Evolutionary conservation across 2,329 filamentous ascomycete species (phyloP).

Genomic region (Penicillium sp.): DNA sequence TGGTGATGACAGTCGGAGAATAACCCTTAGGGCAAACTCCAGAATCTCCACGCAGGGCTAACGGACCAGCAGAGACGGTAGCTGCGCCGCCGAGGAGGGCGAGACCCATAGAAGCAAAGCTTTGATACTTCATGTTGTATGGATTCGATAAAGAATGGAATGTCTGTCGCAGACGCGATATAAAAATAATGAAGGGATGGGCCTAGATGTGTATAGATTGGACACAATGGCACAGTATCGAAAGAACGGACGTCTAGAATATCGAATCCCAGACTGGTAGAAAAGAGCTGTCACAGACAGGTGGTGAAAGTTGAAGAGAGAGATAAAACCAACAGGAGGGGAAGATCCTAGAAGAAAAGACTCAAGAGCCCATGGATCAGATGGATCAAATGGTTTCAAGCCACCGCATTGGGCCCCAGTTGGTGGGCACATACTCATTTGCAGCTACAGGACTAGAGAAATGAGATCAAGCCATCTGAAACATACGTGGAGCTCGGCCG

Average conservation of each 20-base stretch:
- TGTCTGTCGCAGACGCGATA: neutral
- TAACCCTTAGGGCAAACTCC: conserved; percentile 32
- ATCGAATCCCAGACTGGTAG: conserved; percentile 29
- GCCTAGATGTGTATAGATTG: conserved; percentile 15
- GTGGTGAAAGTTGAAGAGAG: neutral
- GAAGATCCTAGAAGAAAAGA: conserved; percentile 7
- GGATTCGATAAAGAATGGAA: neutral
- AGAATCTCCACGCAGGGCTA: conserved; percentile 16
- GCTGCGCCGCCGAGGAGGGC: conserved; percentile 30
- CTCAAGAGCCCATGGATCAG: conserved; percentile 1
- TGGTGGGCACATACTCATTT: neutral
- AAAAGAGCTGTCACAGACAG: conserved; percentile 29
- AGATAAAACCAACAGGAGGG: neutral
- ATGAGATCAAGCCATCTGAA: conserved; percentile 32
- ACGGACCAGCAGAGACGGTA: conserved; percentile 30
- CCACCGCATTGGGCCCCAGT: neutral
- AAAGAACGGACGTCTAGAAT: conserved; percentile 36
- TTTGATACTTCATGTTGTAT: conserved; percentile 33
- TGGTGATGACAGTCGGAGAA: conserved; percentile 31
- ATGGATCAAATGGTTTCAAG: neutral
- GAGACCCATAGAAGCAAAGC: conserved; percentile 25
- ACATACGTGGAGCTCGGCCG: conserved; percentile 22
- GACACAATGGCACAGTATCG: conserved; percentile 17
- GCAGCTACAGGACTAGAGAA: conserved; percentile 13
- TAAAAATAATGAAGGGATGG: neutral